Percentiles rank a stretch among this genome's conserved stretches.
Evolutionary conservation across 2,329 filamentous ascomycete species (phyloP).

Genomic region (Geoglossum cookeanum): DNA sequence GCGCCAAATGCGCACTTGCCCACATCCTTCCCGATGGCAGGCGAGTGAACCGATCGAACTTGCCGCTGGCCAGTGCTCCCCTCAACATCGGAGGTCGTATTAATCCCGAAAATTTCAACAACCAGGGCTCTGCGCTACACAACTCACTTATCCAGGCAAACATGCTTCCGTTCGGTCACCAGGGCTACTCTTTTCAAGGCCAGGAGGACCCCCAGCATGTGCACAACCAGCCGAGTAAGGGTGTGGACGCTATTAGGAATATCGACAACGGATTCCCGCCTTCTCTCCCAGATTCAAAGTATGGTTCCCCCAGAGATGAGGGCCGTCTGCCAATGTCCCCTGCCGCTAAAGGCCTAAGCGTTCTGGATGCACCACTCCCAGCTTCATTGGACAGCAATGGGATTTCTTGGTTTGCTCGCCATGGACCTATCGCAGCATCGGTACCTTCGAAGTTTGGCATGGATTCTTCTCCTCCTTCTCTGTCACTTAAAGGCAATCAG

Average conservation of each 20-base stretch:
- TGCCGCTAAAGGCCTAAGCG: slow-evolving; percentile 55
- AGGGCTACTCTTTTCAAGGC: slow-evolving; percentile 19
- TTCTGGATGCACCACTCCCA: slow-evolving; percentile 78
- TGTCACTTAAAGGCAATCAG: slow-evolving; percentile 39
- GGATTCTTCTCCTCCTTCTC: slow-evolving; percentile 64
- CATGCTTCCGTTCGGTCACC: slow-evolving; percentile 25
- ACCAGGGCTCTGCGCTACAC: slow-evolving; percentile 53
- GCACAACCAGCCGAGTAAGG: neutral
- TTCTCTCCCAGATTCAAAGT: slow-evolving; percentile 41
- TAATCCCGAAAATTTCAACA: slow-evolving; percentile 41
- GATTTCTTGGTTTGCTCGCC: slow-evolving; percentile 75
- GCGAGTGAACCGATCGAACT: slow-evolving; percentile 58
- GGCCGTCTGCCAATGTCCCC: slow-evolving; percentile 67
- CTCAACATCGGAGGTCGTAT: slow-evolving; percentile 48
- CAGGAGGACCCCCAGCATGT: slow-evolving; percentile 24
- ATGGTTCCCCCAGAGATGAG: slow-evolving; percentile 69
- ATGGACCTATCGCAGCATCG: slow-evolving; percentile 79
- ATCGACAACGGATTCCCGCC: slow-evolving; percentile 35
- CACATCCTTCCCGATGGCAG: slow-evolving; percentile 89
- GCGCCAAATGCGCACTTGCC: slow-evolving; percentile 89
- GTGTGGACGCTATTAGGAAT: slow-evolving; percentile 29
- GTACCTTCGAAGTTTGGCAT: slow-evolving; percentile 83
- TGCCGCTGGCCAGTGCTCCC: slow-evolving; percentile 33
- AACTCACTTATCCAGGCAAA: slow-evolving; percentile 50
- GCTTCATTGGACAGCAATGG: slow-evolving; percentile 94